phyloP scores from a whole-genome alignment of 768 basidiomycete genomes.

The Tubosaeta sp. region DNA sequence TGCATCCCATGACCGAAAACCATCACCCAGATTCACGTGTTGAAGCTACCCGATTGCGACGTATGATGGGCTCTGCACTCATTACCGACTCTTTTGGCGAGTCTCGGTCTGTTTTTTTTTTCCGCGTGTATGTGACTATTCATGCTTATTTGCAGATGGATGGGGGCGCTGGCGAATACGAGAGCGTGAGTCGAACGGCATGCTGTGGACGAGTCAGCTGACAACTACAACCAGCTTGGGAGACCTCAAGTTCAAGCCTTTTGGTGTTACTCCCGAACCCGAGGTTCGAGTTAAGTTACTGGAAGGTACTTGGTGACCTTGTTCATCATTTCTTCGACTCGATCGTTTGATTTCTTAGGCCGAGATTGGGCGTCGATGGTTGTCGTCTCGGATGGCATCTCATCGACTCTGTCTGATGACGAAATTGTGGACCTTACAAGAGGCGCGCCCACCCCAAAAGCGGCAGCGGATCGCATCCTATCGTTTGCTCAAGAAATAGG shows the following conservation, averaged over 20 bases:
- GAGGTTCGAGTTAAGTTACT: slow-evolving; percentile 75
- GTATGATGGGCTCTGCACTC: slow-evolving; percentile 85
- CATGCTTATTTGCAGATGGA: slow-evolving; percentile 58
- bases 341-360: slow-evolving; percentile 42
- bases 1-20: slow-evolving; percentile 85
- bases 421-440: slow-evolving; percentile 91
- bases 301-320: slow-evolving; percentile 47
- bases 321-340: not conserved
- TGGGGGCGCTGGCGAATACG: slow-evolving; percentile 92
- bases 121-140: not conserved
- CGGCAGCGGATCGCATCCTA: slow-evolving; percentile 80
- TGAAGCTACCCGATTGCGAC: slow-evolving; percentile 78
- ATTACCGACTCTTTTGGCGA: slow-evolving; percentile 96
- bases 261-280: slow-evolving; percentile 91
- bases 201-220: not conserved
- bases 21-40: slow-evolving; percentile 93
- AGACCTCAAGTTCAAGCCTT: slow-evolving; percentile 83
- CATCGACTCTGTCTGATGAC: slow-evolving; percentile 86
- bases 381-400: slow-evolving; percentile 90
- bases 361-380: slow-evolving; percentile 82
- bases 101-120: slow-evolving; percentile 50
- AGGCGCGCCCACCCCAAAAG: slow-evolving; percentile 61
- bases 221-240: slow-evolving; percentile 57
- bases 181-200: slow-evolving; percentile 54
- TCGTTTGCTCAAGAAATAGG: slow-evolving; percentile 85